Evolutionary conservation across 345 rosid species (phyloP).

Genomic region (Acer campestre): DNA sequence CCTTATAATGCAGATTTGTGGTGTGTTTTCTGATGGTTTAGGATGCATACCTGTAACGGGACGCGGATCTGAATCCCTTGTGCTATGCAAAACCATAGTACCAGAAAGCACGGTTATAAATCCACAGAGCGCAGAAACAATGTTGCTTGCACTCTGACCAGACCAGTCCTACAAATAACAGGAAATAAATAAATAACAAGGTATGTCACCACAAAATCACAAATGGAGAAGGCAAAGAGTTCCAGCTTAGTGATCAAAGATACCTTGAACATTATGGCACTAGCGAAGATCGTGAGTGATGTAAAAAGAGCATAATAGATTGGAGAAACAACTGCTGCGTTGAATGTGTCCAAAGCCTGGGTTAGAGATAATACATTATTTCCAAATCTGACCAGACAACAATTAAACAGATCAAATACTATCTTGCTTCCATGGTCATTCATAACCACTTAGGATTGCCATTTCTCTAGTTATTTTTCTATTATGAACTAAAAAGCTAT

Average conservation of each 20-base stretch:
- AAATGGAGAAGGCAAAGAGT: not conserved
- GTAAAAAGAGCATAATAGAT: constrained; percentile 80
- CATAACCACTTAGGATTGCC: not conserved
- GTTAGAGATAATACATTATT: not conserved
- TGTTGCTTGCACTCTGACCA: constrained; percentile 75
- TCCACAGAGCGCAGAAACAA: constrained; percentile 77
- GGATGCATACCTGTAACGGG: constrained; percentile 54
- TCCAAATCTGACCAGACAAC: not conserved
- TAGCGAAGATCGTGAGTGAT: constrained; percentile 71
- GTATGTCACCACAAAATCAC: not conserved
- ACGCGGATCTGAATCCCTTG: constrained; percentile 68
- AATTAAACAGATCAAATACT: not conserved
- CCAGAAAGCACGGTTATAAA: constrained; percentile 75
- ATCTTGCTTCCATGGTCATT: not conserved
- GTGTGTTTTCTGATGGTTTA: not conserved
- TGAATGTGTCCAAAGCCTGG: constrained; percentile 82
- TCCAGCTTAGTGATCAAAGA: not conserved
- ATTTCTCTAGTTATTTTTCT: not conserved
- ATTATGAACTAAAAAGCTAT: not conserved
- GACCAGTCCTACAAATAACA: constrained; percentile 54
- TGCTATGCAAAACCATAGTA: constrained; percentile 66
- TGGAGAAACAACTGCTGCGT: constrained; percentile 76
- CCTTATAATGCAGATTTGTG: not conserved
- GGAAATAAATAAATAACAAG: not conserved
- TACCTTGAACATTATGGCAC: constrained; percentile 91